Evolutionary conservation across 495 filamentous ascomycete genomes (phyloP).

Genomic region (Daldinia grandis): DNA sequence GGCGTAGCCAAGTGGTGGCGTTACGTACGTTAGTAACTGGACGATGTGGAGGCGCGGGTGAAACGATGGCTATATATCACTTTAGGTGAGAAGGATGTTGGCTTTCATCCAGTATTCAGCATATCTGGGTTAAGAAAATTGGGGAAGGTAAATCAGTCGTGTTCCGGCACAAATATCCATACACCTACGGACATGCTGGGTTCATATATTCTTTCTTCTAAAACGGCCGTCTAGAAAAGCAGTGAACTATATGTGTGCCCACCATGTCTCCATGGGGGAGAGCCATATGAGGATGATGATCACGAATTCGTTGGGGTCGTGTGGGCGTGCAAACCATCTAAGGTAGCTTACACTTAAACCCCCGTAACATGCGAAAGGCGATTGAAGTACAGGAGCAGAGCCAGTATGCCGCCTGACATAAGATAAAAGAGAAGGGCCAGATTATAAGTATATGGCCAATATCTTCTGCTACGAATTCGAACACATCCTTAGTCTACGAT

Average conservation of each 20-base stretch:
- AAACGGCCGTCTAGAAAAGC: background rate
- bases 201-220: background rate
- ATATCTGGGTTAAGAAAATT: background rate
- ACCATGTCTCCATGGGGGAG: background rate
- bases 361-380: too few species aligned
- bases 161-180: background rate
- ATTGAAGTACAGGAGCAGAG: too few species aligned
- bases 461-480: background rate
- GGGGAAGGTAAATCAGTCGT: background rate
- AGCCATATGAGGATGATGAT: background rate
- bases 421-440: too few species aligned
- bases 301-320: too few species aligned
- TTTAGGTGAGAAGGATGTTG: background rate
- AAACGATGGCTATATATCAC: background rate
- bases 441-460: background rate
- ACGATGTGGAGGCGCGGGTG: background rate
- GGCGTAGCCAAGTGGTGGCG: background rate
- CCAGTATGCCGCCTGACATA: too few species aligned
- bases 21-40: background rate
- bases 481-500: background rate
- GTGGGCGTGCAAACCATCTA: too few species aligned
- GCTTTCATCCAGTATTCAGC: background rate
- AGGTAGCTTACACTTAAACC: too few species aligned
- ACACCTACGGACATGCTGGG: background rate
- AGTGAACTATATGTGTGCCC: background rate